These are phyloP conservation scores for Aspergillus awamori DNA, from an alignment of 2,329 filamentous ascomycete species.

Conservation along the genomic window DNA sequence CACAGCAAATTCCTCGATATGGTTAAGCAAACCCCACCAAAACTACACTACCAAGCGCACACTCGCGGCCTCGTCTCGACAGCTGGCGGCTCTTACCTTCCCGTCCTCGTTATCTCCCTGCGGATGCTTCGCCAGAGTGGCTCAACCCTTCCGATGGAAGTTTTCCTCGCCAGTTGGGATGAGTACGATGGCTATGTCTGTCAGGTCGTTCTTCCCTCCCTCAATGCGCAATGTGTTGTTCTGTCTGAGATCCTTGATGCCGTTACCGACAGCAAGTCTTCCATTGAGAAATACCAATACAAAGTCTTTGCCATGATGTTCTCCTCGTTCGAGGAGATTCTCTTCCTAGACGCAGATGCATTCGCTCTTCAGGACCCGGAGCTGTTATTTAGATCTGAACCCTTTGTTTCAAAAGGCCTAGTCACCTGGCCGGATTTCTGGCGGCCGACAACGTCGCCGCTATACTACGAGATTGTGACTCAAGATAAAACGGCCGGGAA, in stretches of 20 bases:
- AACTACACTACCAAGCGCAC: constrained; percentile 30
- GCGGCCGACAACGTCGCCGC: constrained; percentile 40
- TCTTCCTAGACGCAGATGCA: constrained; percentile 60
- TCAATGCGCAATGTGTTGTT: constrained; percentile 42
- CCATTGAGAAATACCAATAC: constrained; percentile 53
- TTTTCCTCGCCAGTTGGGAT: constrained; percentile 21
- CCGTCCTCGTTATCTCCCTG: constrained; percentile 24
- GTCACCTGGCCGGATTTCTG: constrained; percentile 61
- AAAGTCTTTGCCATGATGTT: constrained; percentile 59
- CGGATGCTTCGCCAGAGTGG: constrained; percentile 27
- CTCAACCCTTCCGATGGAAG: constrained; percentile 23
- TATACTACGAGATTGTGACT: constrained; percentile 47
- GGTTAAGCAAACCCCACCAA: constrained; percentile 24
- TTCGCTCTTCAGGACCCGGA: constrained; percentile 51
- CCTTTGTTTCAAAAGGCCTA: constrained; percentile 55
- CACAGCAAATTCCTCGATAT: constrained; percentile 33
- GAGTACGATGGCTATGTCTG: constrained; percentile 43
- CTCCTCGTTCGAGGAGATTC: constrained; percentile 58
- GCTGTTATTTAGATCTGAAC: constrained; percentile 50
- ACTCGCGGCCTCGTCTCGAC: constrained; percentile 47
- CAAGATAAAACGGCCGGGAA: constrained; percentile 29
- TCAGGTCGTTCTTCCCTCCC: constrained; percentile 36
- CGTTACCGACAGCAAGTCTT: not conserved
- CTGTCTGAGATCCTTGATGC: constrained; percentile 37
- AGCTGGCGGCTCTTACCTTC: constrained; percentile 24